Evolutionary conservation across 345 rosid genomes (phyloP).

Genomic region (Xanthoceras sorbifolium): DNA sequence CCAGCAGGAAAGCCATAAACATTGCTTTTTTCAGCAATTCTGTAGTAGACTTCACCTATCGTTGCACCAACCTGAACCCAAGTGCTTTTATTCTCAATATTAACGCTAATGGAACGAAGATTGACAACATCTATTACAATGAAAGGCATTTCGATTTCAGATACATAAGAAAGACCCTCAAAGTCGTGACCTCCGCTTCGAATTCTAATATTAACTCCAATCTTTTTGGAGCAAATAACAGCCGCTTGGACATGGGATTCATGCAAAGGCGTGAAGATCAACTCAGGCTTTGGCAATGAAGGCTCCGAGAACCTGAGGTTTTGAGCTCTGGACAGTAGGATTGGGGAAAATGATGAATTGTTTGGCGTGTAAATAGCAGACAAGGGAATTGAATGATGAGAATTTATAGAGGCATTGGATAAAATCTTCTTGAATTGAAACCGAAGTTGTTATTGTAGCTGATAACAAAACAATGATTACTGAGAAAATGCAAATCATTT

Average conservation of each 20-base stretch:
- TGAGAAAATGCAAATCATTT: too few species aligned
- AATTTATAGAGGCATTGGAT: too few species aligned
- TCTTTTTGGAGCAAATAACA: slow-evolving; percentile 30
- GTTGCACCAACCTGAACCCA: slow-evolving; percentile 17
- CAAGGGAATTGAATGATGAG: too few species aligned
- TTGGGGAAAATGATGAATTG: slow-evolving; percentile 23
- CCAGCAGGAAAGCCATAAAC: slow-evolving; percentile 41
- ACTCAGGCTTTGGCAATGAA: slow-evolving; percentile 29
- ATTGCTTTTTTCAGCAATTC: slow-evolving; percentile 31
- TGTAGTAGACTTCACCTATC: slow-evolving; percentile 37
- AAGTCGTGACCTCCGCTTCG: slow-evolving; percentile 46
- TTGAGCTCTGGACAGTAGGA: slow-evolving; percentile 23
- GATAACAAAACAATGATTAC: too few species aligned
- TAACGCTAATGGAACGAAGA: not conserved
- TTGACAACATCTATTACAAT: not conserved
- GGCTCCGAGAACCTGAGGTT: slow-evolving; percentile 25
- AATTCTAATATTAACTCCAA: slow-evolving; percentile 31
- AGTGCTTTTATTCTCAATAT: not conserved
- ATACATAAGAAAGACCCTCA: slow-evolving; percentile 39
- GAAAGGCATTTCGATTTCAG: slow-evolving; percentile 21
- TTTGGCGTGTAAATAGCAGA: slow-evolving; percentile 15
- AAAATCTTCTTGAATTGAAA: too few species aligned
- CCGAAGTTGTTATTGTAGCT: too few species aligned
- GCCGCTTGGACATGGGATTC: slow-evolving; percentile 34
- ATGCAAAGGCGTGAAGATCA: slow-evolving; percentile 23